Conservation (phyloP, 208 protist species). For the Crithidia brevicula region DNA sequence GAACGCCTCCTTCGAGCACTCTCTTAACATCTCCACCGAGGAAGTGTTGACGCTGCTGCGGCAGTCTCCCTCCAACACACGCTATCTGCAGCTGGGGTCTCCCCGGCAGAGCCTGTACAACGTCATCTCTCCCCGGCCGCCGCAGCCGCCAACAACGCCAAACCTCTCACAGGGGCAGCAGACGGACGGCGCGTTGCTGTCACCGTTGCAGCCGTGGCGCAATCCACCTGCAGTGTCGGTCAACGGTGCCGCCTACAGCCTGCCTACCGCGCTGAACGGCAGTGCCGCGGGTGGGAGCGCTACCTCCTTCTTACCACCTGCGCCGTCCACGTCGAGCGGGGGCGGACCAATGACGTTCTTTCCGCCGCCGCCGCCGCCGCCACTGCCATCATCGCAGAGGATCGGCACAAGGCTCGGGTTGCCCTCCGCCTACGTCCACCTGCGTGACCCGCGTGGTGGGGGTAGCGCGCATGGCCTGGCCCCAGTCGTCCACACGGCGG, state of each 20-base stretch:
- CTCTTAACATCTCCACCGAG: slow-evolving; percentile 2
- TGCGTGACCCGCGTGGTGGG: slow-evolving; percentile 10
- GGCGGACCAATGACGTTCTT: too few relatives aligned
- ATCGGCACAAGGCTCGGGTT: neutral
- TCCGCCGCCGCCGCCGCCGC: neutral
- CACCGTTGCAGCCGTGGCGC: slow-evolving; percentile 3
- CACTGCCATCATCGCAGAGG: neutral
- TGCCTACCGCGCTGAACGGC: slow-evolving; percentile 13
- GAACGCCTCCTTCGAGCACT: slow-evolving; percentile 1
- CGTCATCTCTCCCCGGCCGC: slow-evolving; percentile 6
- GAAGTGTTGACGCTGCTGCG: slow-evolving; percentile 15
- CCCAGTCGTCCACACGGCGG: neutral
- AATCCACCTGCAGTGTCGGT: neutral
- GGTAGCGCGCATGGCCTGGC: too few relatives aligned
- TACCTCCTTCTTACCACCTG: neutral
- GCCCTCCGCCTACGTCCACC: slow-evolving; percentile 10
- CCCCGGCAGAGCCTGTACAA: slow-evolving; percentile 16
- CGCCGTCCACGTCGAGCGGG: neutral
- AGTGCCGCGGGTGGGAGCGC: neutral
- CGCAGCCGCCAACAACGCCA: neutral
- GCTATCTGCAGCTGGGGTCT: slow-evolving; percentile 13
- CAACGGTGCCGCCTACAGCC: neutral
- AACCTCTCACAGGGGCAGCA: slow-evolving; percentile 9
- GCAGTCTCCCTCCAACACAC: slow-evolving; percentile 1
- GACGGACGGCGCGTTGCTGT: neutral